These are phyloP conservation scores for Starmerella vaccinii DNA, from an alignment of 805 yeast genomes.

Conservation along the genomic window DNA sequence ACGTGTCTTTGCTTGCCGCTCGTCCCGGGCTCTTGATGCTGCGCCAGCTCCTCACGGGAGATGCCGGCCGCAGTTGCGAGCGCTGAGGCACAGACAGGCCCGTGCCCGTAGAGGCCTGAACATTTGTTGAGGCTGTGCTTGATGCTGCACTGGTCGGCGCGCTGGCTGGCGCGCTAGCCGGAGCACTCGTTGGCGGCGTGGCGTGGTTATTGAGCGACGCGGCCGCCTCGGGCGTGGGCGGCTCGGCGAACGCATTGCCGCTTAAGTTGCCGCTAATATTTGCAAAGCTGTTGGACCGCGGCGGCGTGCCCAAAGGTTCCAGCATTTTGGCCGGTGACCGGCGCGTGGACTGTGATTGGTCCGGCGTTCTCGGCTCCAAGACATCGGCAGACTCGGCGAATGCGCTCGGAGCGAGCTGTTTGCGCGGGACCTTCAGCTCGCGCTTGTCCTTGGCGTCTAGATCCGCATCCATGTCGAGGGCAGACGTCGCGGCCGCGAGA, in stretches of 20 bases:
- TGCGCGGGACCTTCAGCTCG: constrained; percentile 16
- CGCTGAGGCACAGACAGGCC: constrained; percentile 17
- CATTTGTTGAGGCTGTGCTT: neutral
- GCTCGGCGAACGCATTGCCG: neutral
- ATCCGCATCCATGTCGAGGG: neutral
- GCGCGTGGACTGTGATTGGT: neutral
- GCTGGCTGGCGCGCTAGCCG: constrained; percentile 2
- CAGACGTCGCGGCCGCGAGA: neutral
- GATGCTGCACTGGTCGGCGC: constrained; percentile 1
- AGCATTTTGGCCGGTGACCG: neutral
- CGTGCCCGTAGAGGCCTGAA: neutral
- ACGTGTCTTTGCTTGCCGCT: neutral
- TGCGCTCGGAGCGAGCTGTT: constrained; percentile 19
- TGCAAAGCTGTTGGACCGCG: neutral
- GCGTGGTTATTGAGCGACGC: constrained; percentile 1
- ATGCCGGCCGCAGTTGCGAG: constrained; percentile 17
- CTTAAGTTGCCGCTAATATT: neutral
- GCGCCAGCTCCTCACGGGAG: constrained; percentile 14
- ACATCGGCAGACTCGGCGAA: neutral
- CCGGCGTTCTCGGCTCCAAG: neutral
- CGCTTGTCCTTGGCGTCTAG: neutral
- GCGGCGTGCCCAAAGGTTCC: constrained; percentile 5
- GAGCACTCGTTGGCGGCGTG: neutral
- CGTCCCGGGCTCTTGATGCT: neutral
- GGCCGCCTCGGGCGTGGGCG: constrained; percentile 10